phyloP scores from a whole-genome alignment of 2,329 filamentous ascomycete genomes.

The Pyrenochaeta sp. region DNA sequence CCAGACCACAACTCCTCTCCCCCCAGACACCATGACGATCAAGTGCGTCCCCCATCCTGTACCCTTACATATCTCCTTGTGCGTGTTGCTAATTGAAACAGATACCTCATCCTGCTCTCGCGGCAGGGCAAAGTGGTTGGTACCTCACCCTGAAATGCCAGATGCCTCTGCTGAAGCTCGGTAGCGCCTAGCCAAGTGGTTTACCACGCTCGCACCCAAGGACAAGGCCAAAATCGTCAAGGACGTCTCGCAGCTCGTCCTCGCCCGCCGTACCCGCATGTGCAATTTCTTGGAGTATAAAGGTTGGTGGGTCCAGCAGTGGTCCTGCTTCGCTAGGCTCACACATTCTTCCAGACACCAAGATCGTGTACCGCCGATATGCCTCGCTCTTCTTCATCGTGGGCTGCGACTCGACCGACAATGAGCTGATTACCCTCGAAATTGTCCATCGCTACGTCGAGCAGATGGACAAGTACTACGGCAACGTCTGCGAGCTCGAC shows the following conservation, averaged over 20 bases:
- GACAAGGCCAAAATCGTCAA: slow-evolving; percentile 99
- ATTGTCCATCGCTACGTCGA: slow-evolving; percentile 99
- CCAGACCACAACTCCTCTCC: slow-evolving; percentile 14
- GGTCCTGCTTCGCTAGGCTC: slow-evolving; percentile 27
- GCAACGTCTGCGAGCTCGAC: slow-evolving; percentile 98
- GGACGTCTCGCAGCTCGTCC: slow-evolving; percentile 96
- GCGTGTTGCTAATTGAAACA: slow-evolving; percentile 50
- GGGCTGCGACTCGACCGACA: slow-evolving; percentile 95
- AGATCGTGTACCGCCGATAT: slow-evolving; percentile 98
- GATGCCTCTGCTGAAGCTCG: slow-evolving; percentile 40
- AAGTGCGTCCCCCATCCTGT: slow-evolving; percentile 53
- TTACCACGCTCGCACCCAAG: slow-evolving; percentile 94
- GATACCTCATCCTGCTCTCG: slow-evolving; percentile 96
- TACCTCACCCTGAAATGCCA: slow-evolving; percentile 42
- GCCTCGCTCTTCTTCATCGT: slow-evolving; percentile 99
- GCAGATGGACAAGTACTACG: slow-evolving; percentile 99
- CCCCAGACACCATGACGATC: slow-evolving; percentile 60
- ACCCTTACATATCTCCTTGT: neutral
- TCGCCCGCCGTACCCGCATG: slow-evolving; percentile 96
- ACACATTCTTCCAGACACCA: slow-evolving; percentile 74
- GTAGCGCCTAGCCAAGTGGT: slow-evolving; percentile 98
- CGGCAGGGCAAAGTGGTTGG: slow-evolving; percentile 99
- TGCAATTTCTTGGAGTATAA: slow-evolving; percentile 99
- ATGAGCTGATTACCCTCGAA: slow-evolving; percentile 97
- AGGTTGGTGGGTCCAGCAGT: slow-evolving; percentile 63